These are phyloP conservation scores for Xerocomus brunneocitrinus DNA, from an alignment of 768 basidiomycete genomes.

Conservation along the genomic window DNA sequence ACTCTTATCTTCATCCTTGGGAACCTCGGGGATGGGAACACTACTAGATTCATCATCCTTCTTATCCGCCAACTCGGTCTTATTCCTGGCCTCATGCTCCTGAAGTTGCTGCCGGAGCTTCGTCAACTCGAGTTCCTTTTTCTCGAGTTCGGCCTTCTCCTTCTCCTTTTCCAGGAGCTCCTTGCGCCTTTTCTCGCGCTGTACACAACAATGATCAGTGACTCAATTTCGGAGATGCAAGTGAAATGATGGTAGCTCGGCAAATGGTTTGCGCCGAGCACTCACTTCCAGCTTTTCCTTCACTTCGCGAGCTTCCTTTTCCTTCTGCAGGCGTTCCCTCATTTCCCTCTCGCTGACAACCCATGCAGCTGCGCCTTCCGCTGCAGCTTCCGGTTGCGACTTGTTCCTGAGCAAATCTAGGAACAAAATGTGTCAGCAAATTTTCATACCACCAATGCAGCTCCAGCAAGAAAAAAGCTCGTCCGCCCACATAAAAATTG, in stretches of 20 bases:
- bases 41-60: slow-evolving; percentile 34
- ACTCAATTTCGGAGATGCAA: background rate
- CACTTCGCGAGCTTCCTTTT: slow-evolving; percentile 66
- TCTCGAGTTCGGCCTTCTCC: slow-evolving; percentile 59
- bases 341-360: slow-evolving; percentile 71
- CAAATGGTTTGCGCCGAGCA: slow-evolving; percentile 19
- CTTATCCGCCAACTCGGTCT: slow-evolving; percentile 41
- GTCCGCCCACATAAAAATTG: slow-evolving; percentile 9
- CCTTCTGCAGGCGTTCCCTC: slow-evolving; percentile 65
- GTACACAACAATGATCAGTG: slow-evolving; percentile 10
- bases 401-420: slow-evolving; percentile 81
- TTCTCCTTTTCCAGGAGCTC: slow-evolving; percentile 46
- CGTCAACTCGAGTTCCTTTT: slow-evolving; percentile 57
- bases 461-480: slow-evolving; percentile 13
- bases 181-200: slow-evolving; percentile 44
- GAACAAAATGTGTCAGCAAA: slow-evolving; percentile 22
- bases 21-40: slow-evolving; percentile 1
- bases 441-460: slow-evolving; percentile 19
- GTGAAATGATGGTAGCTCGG: slow-evolving; percentile 16
- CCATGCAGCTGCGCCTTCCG: slow-evolving; percentile 64
- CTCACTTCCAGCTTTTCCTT: slow-evolving; percentile 66
- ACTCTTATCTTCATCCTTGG: slow-evolving; percentile 30
- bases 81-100: slow-evolving; percentile 49
- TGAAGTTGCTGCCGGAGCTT: slow-evolving; percentile 50
- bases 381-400: slow-evolving; percentile 72